A percentile compares a stretch with the other conserved stretches of the same genome.
Conservation (phyloP, 768 basidiomycete species). For the Rhodotorula sphaerocarpa region DNA sequence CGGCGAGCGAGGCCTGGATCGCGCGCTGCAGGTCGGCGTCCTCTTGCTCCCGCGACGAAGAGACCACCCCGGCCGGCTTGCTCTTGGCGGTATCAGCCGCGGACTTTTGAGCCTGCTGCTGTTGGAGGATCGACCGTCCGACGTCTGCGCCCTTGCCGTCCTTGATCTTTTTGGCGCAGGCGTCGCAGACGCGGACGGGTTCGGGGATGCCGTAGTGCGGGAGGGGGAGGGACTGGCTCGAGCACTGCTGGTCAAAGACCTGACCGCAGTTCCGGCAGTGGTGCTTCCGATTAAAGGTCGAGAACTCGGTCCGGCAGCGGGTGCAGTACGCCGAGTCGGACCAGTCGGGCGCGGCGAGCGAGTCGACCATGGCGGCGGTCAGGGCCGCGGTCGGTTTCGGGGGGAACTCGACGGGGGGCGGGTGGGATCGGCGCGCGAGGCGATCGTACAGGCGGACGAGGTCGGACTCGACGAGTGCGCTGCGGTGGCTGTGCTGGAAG, state of each 20-base stretch:
- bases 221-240: slow-evolving; percentile 68
- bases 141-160: slow-evolving; percentile 23
- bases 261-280: slow-evolving; percentile 97
- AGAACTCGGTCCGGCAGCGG: slow-evolving; percentile 80
- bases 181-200: slow-evolving; percentile 87
- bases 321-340: slow-evolving; percentile 84
- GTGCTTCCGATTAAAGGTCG: slow-evolving; percentile 93
- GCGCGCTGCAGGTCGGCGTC: slow-evolving; percentile 89
- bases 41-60: slow-evolving; percentile 23
- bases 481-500: slow-evolving; percentile 62
- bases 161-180: slow-evolving; percentile 66
- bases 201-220: slow-evolving; percentile 90
- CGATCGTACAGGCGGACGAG: slow-evolving; percentile 63
- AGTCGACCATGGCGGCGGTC: slow-evolving; percentile 79
- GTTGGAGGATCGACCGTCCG: slow-evolving; percentile 6
- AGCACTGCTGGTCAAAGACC: slow-evolving; percentile 91
- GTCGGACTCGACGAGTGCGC: slow-evolving; percentile 61
- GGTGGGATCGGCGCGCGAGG: slow-evolving; percentile 52
- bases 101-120: background rate
- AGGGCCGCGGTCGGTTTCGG: slow-evolving; percentile 60
- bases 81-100: slow-evolving; percentile 20
- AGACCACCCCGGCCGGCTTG: slow-evolving; percentile 42
- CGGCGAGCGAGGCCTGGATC: slow-evolving; percentile 80
- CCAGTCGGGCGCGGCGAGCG: slow-evolving; percentile 87
- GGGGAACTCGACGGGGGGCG: slow-evolving; percentile 80